phyloP scores from a whole-genome alignment of 805 yeast genomes.

The Martiniozyma abietophila region DNA sequence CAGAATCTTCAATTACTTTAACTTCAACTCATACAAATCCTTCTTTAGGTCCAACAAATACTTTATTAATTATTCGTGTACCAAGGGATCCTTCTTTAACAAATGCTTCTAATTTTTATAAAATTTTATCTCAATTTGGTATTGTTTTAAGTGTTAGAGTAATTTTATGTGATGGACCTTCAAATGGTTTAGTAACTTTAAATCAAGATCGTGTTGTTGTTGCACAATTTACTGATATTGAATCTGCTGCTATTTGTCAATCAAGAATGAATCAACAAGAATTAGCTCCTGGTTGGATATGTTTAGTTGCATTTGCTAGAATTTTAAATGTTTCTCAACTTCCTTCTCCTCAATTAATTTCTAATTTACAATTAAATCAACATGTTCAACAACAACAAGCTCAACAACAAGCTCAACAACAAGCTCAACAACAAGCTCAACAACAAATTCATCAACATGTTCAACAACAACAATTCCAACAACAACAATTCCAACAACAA shows the following conservation, averaged over 20 bases:
- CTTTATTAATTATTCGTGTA: conserved; percentile 69
- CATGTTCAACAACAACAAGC: conserved; percentile 2
- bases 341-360: too few species aligned
- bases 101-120: conserved; percentile 46
- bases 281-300: conserved; percentile 65
- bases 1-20: conserved; percentile 47
- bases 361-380: neutral
- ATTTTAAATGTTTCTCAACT: conserved; percentile 32
- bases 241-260: conserved; percentile 71
- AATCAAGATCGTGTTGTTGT: conserved; percentile 37
- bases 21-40: conserved; percentile 69
- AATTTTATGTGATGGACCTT: conserved; percentile 34
- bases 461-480: neutral
- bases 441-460: conserved; percentile 7
- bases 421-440: too few species aligned
- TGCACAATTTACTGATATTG: conserved; percentile 64
- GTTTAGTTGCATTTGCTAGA: conserved; percentile 80
- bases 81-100: conserved; percentile 36
- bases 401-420: neutral
- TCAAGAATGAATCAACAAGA: conserved; percentile 76
- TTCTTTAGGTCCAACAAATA: conserved; percentile 64
- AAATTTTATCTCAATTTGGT: conserved; percentile 54
- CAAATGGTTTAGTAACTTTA: too few species aligned
- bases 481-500: conserved; percentile 1
- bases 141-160: conserved; percentile 51